A percentile compares a stretch with the other conserved stretches of the same genome.
These are phyloP conservation scores for Ustilago trichophora DNA, from an alignment of 1,284 basidiomycete species.

Conservation along the genomic window DNA sequence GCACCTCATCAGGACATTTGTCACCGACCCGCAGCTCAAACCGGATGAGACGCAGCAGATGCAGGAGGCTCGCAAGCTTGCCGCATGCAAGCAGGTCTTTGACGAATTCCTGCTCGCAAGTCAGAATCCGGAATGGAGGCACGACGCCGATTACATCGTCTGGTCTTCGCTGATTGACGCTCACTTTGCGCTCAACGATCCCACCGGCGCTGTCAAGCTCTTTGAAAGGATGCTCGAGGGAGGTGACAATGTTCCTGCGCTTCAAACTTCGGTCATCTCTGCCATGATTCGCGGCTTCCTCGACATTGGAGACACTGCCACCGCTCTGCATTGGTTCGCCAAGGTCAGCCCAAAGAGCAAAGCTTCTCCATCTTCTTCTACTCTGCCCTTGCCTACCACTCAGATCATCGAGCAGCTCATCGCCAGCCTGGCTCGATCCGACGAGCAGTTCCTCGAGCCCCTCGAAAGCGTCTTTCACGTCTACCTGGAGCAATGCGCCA, in stretches of 20 bases:
- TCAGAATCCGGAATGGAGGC: conserved; percentile 45
- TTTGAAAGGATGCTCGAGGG: conserved; percentile 76
- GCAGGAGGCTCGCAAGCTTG: conserved; percentile 71
- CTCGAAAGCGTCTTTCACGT: conserved; percentile 23
- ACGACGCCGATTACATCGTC: conserved; percentile 68
- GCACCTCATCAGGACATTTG: conserved; percentile 71
- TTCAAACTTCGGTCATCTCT: conserved; percentile 72
- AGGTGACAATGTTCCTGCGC: conserved; percentile 69
- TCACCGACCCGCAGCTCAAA: conserved; percentile 34
- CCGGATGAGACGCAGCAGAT: conserved; percentile 68
- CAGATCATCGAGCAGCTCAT: conserved; percentile 24
- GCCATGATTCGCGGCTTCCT: conserved; percentile 71
- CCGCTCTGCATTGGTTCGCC: conserved; percentile 53
- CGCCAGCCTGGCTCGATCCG: conserved; percentile 1
- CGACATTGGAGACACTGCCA: conserved; percentile 31
- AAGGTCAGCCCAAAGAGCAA: conserved; percentile 22
- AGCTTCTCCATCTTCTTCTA: not conserved
- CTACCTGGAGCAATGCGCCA: conserved; percentile 13
- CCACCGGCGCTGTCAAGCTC: conserved; percentile 75
- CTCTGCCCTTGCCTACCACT: conserved; percentile 14
- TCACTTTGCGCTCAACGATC: conserved; percentile 76
- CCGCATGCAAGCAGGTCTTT: conserved; percentile 76
- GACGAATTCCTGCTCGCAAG: conserved; percentile 72
- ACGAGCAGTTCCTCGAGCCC: conserved; percentile 16
- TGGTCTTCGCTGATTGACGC: conserved; percentile 81